Percentiles rank a stretch among this genome's conserved stretches.
Conservation (phyloP, 106 monocot species). For the Allium cepa region DNA sequence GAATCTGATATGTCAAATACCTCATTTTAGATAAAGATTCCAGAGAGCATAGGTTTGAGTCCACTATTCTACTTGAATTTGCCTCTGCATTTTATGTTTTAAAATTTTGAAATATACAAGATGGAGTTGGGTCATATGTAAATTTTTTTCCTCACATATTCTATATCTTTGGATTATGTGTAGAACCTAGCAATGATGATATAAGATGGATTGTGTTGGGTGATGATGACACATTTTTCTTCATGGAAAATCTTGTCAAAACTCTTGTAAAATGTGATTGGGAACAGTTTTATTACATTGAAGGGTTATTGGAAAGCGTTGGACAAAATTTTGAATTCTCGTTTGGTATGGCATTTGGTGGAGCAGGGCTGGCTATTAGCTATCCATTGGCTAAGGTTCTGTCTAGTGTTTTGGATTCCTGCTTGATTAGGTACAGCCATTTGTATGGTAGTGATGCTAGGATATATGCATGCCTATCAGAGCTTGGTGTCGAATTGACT, state of each 20-base stretch:
- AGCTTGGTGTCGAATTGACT: conserved; percentile 72
- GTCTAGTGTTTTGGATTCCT: conserved; percentile 63
- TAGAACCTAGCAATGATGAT: conserved; percentile 7
- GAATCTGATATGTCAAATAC: neutral
- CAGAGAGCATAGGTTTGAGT: neutral
- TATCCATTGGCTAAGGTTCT: conserved; percentile 60
- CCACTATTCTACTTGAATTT: neutral
- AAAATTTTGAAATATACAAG: neutral
- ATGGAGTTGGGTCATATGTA: no score
- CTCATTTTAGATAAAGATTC: neutral
- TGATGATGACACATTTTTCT: conserved; percentile 90
- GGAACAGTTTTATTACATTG: conserved; percentile 58
- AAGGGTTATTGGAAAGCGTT: conserved; percentile 52
- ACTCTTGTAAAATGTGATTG: conserved; percentile 58
- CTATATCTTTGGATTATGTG: neutral
- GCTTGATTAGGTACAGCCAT: conserved; percentile 62
- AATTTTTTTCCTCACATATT: neutral
- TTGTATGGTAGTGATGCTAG: conserved; percentile 81
- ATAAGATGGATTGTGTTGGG: conserved; percentile 79
- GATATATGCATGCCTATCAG: conserved; percentile 64
- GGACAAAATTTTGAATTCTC: conserved; percentile 49
- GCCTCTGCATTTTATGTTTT: neutral
- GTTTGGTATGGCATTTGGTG: conserved; percentile 86
- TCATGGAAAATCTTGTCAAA: conserved; percentile 49
- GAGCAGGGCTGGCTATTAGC: conserved; percentile 81